Evolutionary conservation across 495 filamentous ascomycete genomes (phyloP).

Genomic region (Sabuloglossum arenarium): DNA sequence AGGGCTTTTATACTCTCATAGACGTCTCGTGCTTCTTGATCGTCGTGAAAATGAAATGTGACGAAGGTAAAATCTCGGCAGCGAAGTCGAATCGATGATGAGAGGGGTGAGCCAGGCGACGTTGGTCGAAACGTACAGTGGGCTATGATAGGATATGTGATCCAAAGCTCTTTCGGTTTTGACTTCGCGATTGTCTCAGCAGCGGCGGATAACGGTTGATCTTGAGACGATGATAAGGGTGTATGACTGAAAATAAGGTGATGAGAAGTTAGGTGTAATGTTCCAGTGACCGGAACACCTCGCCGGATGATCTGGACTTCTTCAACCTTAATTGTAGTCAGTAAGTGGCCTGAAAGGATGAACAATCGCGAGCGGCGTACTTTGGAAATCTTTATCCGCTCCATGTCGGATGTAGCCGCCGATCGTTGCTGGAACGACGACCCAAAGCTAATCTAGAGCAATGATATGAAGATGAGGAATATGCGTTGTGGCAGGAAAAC

Average conservation of each 20-base stretch:
- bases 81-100: slow-evolving; percentile 68
- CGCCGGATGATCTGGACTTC: slow-evolving; percentile 23
- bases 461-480: too few species aligned
- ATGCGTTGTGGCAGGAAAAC: too few species aligned
- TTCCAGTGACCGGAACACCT: slow-evolving; percentile 21
- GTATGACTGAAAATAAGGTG: slow-evolving; percentile 21
- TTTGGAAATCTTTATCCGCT: slow-evolving; percentile 11
- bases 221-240: slow-evolving; percentile 7
- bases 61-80: slow-evolving; percentile 87
- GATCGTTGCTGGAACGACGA: background rate
- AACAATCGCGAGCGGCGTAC: background rate
- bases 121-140: slow-evolving; percentile 50
- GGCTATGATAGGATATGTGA: slow-evolving; percentile 80
- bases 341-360: background rate
- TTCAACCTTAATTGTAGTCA: slow-evolving; percentile 12
- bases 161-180: slow-evolving; percentile 63
- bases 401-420: slow-evolving; percentile 3
- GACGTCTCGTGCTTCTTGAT: slow-evolving; percentile 59
- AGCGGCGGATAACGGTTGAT: background rate
- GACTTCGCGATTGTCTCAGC: slow-evolving; percentile 9
- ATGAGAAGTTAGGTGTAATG: slow-evolving; percentile 24
- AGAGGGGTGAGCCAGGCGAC: slow-evolving; percentile 33
- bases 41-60: slow-evolving; percentile 66
- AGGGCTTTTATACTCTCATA: slow-evolving; percentile 70
- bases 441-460: background rate